phyloP scores from a whole-genome alignment of 345 rosid species.

The Acer negundo region DNA sequence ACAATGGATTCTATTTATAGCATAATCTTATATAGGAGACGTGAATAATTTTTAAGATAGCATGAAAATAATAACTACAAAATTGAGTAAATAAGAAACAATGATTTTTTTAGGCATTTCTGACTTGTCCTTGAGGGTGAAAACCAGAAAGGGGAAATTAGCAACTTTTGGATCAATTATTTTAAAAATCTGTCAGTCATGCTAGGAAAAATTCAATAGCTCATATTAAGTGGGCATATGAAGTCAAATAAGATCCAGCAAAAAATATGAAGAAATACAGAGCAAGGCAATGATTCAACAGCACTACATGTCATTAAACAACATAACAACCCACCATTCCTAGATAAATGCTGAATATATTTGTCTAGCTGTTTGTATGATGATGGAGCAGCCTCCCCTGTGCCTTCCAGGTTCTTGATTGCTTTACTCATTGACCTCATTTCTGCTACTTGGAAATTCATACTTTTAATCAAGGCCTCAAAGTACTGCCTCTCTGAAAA shows the following conservation, averaged over 20 bases:
- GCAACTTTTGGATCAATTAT: too few species aligned
- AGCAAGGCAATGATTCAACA: neutral
- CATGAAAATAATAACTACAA: neutral
- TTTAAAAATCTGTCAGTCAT: neutral
- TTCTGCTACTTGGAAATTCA: conserved; percentile 25
- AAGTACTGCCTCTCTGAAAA: conserved; percentile 27
- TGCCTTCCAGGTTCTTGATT: conserved; percentile 19
- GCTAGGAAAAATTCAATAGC: neutral
- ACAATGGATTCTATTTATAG: neutral
- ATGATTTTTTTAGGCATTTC: conserved; percentile 1
- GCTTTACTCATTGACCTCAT: conserved; percentile 18
- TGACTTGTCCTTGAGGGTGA: neutral
- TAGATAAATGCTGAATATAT: conserved; percentile 7
- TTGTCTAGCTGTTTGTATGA: conserved; percentile 12
- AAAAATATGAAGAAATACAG: neutral
- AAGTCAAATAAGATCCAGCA: neutral
- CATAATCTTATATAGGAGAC: neutral
- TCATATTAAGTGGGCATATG: neutral
- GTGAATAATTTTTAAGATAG: neutral
- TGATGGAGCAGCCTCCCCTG: conserved; percentile 10
- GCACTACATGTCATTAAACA: neutral
- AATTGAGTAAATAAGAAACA: neutral
- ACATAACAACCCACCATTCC: conserved; percentile 17
- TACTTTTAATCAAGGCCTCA: conserved; percentile 13
- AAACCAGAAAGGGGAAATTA: too few species aligned